These are phyloP conservation scores for Adansonia rubrostipa DNA, from an alignment of 441 rosid genomes.

Conservation along the genomic window DNA sequence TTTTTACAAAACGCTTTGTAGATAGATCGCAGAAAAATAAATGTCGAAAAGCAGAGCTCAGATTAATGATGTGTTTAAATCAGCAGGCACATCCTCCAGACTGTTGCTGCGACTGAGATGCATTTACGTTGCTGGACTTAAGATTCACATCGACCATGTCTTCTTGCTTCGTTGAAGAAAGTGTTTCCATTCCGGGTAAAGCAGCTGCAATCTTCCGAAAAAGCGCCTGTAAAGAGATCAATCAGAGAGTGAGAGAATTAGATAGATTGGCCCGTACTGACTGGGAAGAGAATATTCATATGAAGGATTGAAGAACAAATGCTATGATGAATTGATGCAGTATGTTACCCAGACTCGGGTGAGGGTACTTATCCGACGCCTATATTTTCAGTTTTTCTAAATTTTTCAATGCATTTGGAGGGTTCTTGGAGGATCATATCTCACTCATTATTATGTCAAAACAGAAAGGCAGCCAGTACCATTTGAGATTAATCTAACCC, in stretches of 20 bases:
- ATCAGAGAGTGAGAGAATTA: neutral
- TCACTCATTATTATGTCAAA: neutral
- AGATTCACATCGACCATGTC: constrained; percentile 95
- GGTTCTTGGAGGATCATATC: neutral
- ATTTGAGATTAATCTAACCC: neutral
- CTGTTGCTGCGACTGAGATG: constrained; percentile 67
- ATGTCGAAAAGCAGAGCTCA: constrained; percentile 28
- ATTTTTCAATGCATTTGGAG: too few relatives aligned
- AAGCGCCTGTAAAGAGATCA: constrained; percentile 53
- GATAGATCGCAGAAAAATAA: neutral
- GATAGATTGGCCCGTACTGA: neutral
- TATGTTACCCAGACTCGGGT: too few relatives aligned
- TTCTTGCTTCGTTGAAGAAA: constrained; percentile 89
- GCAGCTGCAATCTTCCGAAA: constrained; percentile 95
- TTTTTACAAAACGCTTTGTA: constrained; percentile 40
- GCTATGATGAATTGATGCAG: neutral
- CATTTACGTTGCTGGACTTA: constrained; percentile 65
- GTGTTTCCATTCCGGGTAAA: constrained; percentile 92
- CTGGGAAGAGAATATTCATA: neutral
- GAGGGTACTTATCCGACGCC: too few relatives aligned
- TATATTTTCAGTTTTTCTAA: too few relatives aligned
- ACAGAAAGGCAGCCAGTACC: neutral
- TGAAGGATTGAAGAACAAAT: neutral
- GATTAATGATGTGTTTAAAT: constrained; percentile 22
- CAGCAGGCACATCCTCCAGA: constrained; percentile 86